Base-by-base conservation (phyloP, 2,329 filamentous ascomycete species). In the Monosporascus sp. region DNA sequence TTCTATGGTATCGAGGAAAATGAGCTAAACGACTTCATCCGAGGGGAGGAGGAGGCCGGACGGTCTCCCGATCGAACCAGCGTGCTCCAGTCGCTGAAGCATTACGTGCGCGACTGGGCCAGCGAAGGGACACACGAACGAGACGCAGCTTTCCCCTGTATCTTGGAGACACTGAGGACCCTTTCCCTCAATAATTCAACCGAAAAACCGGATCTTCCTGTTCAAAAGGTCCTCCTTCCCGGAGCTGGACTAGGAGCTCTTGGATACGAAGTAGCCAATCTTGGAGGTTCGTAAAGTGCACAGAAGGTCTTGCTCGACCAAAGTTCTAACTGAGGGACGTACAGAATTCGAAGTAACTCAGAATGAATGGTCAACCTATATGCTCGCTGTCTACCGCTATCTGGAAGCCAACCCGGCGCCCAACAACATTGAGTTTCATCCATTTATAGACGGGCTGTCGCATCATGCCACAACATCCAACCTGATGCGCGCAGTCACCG, bases 291-390 rank as follows among this genome's bases (percentile, higher is more conserved):
- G 57, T 53, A 26, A 44, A 46, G 20, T 7, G 46, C 11, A 7
- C n/a, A 37, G 17, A 6, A 31, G 18, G 2, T 24, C n/a, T 11
- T 11, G 40, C 24, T 31, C 20, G 22, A 43, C 9, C 15, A 8
- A 18, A 18, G 18, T 48, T 8, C 15, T 35, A 45, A 35, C 37
- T 35, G 31, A 74, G 75, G 70, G 1, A 15, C 5, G 28, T 17
- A 28, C 7, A 46, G 43, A 15, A 14, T 79, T 80, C 52, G 68
- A 80, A 24, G 79, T 82, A 0, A 79, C 77, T 0, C 68, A 74
- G 51, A 84, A 83, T 58, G 80, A 84, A 64, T 83, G 76, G 76
- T 82, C 78, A 1, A 74, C 77, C 65, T 83, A 76, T 56, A 80
- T 83, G 76, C 82, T 81, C 54, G 56, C 78, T 1, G 76, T 73